These are phyloP conservation scores for Cyberlindnera maclurae DNA, from an alignment of 805 yeast species.

Conservation along the genomic window DNA sequence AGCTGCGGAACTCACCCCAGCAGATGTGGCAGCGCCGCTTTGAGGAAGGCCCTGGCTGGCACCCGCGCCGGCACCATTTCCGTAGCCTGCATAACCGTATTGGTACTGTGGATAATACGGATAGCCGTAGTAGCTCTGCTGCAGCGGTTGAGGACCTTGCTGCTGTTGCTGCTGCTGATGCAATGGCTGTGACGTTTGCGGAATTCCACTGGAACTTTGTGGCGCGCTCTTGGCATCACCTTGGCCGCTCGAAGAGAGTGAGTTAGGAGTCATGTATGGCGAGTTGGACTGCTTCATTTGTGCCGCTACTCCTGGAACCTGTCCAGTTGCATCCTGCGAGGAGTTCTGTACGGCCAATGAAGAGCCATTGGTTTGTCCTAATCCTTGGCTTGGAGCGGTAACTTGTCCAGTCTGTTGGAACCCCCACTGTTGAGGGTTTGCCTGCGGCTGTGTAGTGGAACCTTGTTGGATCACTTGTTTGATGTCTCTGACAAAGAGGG, in stretches of 20 bases:
- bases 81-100: constrained; percentile 8
- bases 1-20: background rate
- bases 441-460: constrained; percentile 25
- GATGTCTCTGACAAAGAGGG: constrained; percentile 68
- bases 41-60: background rate
- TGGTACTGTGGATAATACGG: constrained; percentile 14
- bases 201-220: background rate
- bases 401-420: constrained; percentile 5
- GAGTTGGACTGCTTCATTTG: constrained; percentile 10
- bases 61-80: constrained; percentile 1
- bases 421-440: constrained; percentile 16
- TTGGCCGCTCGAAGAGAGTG: constrained; percentile 14
- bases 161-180: constrained; percentile 6
- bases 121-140: constrained; percentile 13
- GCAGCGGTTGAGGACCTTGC: constrained; percentile 4
- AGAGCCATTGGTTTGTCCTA: constrained; percentile 3
- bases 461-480: constrained; percentile 37
- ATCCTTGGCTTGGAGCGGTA: constrained; percentile 6
- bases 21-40: background rate
- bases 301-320: background rate
- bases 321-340: background rate
- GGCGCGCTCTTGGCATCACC: constrained; percentile 4
- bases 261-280: constrained; percentile 21
- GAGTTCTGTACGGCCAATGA: too few relatives aligned
- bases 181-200: background rate